Base-by-base conservation (phyloP, 257 asterid species). In the Nicotiana attenuata region DNA sequence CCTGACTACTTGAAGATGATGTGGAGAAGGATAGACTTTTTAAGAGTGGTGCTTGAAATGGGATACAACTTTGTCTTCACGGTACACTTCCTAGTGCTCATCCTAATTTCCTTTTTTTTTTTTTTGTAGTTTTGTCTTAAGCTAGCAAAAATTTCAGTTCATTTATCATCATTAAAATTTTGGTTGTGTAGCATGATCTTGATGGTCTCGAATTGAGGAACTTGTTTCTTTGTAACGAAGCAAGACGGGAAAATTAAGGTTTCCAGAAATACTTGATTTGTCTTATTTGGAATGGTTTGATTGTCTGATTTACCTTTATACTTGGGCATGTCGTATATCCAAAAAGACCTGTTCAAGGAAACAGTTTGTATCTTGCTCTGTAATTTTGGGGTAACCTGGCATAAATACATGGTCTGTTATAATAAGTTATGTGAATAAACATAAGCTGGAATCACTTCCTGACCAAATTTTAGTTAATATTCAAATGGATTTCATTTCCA, bases 41-140 rank as follows among this genome's bases (percentile, higher is more conserved):
- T 90, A 2, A 81, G 75, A 10, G 29, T 28, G 15, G 86, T 91
- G 79, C 92, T 89, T 24, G 89, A 91, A 64, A 22, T 76, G 77
- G 93, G 95, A 82, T 90, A 81, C 82, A 88, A 82, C 73, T 90
- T 90, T 78, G 80, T 91, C 65, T 91, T 90, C 89, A 87, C 91
- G 84, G 95, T 90, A 50, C 16, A 15, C 63, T 24, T 73, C 7
- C 15, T 73, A 47, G 1, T 47, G 57, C 79, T 47, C 13, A 10
- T 31, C 5, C 19, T 68, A 31, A 10, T 35, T 67, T 35, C n/a
- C 52, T 68, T 65, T 41, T 41, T 8, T 41, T 16, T 7, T 19
- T 38, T 35, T 64, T 35, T 20, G 19, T n/a, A 41, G n/a, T 3
- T 41, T 3, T 69, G 83, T 76, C 84, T 60, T 77, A 78, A 33